Base-by-base conservation (phyloP, 2,329 filamentous ascomycete genomes). In the Xylogone sp. region DNA sequence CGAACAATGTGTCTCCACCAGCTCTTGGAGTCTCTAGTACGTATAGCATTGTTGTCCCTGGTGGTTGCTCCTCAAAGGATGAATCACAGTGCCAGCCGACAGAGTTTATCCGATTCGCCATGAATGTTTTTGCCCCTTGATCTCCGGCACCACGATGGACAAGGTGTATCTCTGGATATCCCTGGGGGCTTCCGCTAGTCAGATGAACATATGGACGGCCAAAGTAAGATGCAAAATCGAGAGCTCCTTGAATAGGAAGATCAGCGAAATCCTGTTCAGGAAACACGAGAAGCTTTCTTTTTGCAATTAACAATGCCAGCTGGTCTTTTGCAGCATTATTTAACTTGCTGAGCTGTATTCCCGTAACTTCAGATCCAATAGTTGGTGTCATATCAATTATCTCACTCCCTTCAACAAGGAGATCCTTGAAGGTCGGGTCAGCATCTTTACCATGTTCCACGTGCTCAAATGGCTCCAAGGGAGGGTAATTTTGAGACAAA, bases 361-460 rank as follows among this genome's bases (percentile, higher is more conserved):
- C 70, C 16, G 63, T 63, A 22, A 74, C 62, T 49, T 73, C 68
- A 3, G 70, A 70, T 18, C 71, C 71, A 55, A 74, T 71, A 29
- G 61, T 61, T n/a, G 68, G 68, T 10, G 69, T 71, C 42, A 88
- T 68, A 21, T 91, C 75, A 10, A 71, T 76, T 42, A 84, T 70
- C 27, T 75, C 69, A 7, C 71, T 72, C 16, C 70, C 70, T 34
- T 71, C 66, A 2, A 76, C 73, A 1, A 93, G 73, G 2, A 93
- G 79, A 56, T 91, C 87, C 0, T 82, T 78, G 62, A 86, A 90
- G 1, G 74, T 71, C 1, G 80, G 73, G 63, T 92, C 86, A 45
- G 88, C 88, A 59, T 90, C 84, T 61, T 85, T 84, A 59, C 87
- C 88, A 61, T 87, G 87, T 51, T 93, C 88, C 56, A 82, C 79